Conservation (phyloP, 176 grass and related monocot species). For the Musa beccarii region DNA sequence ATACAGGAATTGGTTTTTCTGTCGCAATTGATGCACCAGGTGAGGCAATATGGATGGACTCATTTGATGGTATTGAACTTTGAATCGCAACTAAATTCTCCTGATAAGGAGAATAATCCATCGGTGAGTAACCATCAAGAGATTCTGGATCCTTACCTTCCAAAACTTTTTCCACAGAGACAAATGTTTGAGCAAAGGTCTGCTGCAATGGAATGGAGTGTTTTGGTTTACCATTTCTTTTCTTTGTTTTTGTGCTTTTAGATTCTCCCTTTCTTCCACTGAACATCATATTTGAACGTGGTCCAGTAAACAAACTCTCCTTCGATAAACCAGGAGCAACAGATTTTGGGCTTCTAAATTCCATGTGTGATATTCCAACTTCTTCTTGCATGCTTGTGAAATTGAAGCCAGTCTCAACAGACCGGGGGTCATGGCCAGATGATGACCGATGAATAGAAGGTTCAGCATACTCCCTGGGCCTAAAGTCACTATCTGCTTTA, state of each 20-base stretch:
- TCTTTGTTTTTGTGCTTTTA: constrained; percentile 47
- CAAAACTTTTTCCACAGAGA: constrained; percentile 12
- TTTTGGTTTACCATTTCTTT: constrained; percentile 39
- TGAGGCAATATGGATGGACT: not conserved
- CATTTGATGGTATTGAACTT: not conserved
- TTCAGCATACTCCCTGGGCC: constrained; percentile 6
- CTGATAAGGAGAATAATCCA: constrained; percentile 24
- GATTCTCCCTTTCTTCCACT: constrained; percentile 37
- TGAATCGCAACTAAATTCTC: constrained; percentile 6
- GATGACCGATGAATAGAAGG: constrained; percentile 19
- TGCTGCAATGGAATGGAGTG: constrained; percentile 30
- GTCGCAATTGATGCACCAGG: not conserved
- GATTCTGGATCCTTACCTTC: constrained; percentile 17
- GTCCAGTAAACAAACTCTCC: constrained; percentile 48
- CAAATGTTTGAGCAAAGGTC: constrained; percentile 25
- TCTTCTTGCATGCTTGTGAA: constrained; percentile 21
- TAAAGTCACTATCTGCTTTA: constrained; percentile 16
- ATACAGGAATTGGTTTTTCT: not conserved
- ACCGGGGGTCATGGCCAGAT: constrained; percentile 22
- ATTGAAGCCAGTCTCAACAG: constrained; percentile 32
- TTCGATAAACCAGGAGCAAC: constrained; percentile 26
- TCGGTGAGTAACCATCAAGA: constrained; percentile 12
- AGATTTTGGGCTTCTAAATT: constrained; percentile 34
- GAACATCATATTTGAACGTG: constrained; percentile 32
- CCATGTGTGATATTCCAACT: constrained; percentile 11